A percentile compares a stretch with the other conserved stretches of the same genome.
Evolutionary conservation across 2,329 filamentous ascomycete genomes (phyloP).

Genomic region (Drechslerella stenobrocha): DNA sequence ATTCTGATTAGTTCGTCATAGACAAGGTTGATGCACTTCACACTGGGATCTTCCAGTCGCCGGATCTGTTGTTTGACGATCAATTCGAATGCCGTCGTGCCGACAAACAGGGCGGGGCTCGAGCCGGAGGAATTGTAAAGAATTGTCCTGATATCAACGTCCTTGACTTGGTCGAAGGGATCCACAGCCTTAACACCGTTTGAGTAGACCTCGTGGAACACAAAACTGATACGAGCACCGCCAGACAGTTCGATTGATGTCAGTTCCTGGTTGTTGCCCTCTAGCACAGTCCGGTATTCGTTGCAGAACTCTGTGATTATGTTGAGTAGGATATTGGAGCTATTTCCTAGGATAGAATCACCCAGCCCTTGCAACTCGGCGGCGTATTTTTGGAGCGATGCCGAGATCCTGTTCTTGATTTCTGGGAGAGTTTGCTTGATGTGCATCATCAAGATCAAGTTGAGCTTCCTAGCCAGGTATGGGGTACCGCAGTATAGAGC

Average conservation of each 20-base stretch:
- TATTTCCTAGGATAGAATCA: slow-evolving; percentile 93
- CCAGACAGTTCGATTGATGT: slow-evolving; percentile 93
- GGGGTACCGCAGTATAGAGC: slow-evolving; percentile 97
- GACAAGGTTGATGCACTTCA: slow-evolving; percentile 96
- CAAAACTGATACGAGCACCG: slow-evolving; percentile 96
- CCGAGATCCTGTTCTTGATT: slow-evolving; percentile 95
- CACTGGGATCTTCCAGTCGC: slow-evolving; percentile 88
- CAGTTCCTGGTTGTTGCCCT: slow-evolving; percentile 94
- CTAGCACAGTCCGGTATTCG: slow-evolving; percentile 92
- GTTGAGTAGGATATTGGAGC: slow-evolving; percentile 92
- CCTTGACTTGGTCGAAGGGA: slow-evolving; percentile 96
- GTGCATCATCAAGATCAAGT: slow-evolving; percentile 99
- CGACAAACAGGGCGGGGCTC: slow-evolving; percentile 93
- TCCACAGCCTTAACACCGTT: slow-evolving; percentile 98
- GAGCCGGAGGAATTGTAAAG: slow-evolving; percentile 99
- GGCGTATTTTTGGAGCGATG: slow-evolving; percentile 88
- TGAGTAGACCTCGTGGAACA: slow-evolving; percentile 97
- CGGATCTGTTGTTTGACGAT: slow-evolving; percentile 99
- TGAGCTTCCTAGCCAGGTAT: slow-evolving; percentile 93
- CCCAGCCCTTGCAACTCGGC: slow-evolving; percentile 80
- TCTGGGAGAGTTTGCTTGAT: slow-evolving; percentile 99
- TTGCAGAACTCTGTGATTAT: slow-evolving; percentile 99
- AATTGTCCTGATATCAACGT: slow-evolving; percentile 94
- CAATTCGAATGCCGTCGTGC: slow-evolving; percentile 95
- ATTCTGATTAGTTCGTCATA: slow-evolving; percentile 98